Evolutionary conservation across 2,329 filamentous ascomycete genomes (phyloP).

Genomic region (Alternaria burnsii): DNA sequence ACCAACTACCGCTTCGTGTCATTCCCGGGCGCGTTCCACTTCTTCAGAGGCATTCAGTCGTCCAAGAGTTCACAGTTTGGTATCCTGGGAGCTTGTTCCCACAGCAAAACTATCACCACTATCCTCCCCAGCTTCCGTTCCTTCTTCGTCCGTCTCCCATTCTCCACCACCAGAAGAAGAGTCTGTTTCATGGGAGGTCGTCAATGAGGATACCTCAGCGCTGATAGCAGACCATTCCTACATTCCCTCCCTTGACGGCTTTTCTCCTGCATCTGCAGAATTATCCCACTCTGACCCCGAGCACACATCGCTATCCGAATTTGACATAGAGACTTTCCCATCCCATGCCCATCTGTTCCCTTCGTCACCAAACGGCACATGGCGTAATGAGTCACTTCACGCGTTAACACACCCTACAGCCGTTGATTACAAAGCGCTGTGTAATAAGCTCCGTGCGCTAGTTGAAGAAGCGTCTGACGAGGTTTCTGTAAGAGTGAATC

Average conservation of each 20-base stretch:
- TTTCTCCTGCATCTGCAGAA: neutral
- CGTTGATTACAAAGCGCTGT: conserved; percentile 1
- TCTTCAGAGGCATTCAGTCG: neutral
- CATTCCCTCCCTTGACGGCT: neutral
- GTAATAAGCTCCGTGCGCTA: neutral
- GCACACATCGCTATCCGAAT: neutral
- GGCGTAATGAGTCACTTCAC: neutral
- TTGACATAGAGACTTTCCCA: conserved; percentile 22
- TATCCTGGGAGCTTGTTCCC: neutral
- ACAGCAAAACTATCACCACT: neutral
- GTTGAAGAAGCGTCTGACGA: conserved; percentile 6
- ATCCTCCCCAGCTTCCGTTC: neutral
- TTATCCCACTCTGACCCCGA: neutral
- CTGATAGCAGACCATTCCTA: neutral
- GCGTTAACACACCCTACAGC: conserved; percentile 1
- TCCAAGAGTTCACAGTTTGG: neutral
- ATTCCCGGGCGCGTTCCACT: neutral
- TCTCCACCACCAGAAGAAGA: neutral
- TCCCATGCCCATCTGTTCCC: conserved; percentile 14
- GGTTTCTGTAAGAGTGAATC: conserved; percentile 14
- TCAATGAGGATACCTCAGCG: neutral
- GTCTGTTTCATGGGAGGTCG: neutral
- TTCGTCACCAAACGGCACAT: conserved; percentile 20
- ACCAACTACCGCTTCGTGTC: neutral
- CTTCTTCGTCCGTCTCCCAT: neutral